These are phyloP conservation scores for Arctium lappa DNA, from an alignment of 129 eudicot genomes.

Conservation along the genomic window DNA sequence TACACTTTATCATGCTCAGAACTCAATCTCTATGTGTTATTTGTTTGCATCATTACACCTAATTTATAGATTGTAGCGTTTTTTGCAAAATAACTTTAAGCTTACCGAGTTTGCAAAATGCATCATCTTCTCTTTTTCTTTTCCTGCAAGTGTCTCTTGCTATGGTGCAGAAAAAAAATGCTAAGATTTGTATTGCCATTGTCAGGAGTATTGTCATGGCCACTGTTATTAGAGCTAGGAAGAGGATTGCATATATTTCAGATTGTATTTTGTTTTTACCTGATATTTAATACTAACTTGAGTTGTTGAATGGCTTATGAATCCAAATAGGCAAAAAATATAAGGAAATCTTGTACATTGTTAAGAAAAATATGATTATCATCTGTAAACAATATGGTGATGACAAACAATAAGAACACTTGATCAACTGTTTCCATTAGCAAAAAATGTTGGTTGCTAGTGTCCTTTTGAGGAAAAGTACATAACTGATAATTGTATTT, in stretches of 20 bases:
- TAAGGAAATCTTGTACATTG: background rate
- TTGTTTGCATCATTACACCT: background rate
- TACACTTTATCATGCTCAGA: background rate
- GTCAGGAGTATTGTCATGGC: background rate
- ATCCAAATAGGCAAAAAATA: conserved; percentile 3
- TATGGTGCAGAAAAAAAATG: background rate
- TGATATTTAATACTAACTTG: background rate
- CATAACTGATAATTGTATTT: background rate
- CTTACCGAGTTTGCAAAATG: background rate
- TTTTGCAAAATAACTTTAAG: background rate
- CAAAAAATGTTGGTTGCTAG: background rate
- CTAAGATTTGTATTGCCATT: background rate
- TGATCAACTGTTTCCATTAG: background rate
- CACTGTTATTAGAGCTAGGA: background rate
- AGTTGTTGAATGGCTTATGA: background rate
- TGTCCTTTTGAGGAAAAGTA: background rate
- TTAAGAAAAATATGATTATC: background rate
- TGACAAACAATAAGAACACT: background rate
- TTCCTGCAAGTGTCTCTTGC: background rate
- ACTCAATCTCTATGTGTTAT: background rate
- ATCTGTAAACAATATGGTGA: background rate
- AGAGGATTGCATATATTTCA: background rate
- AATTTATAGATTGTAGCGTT: background rate
- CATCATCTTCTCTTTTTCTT: no score
- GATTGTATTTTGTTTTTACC: background rate